Conservation (phyloP, 2,329 filamentous ascomycete genomes). For the Aspergillus melleus region DNA sequence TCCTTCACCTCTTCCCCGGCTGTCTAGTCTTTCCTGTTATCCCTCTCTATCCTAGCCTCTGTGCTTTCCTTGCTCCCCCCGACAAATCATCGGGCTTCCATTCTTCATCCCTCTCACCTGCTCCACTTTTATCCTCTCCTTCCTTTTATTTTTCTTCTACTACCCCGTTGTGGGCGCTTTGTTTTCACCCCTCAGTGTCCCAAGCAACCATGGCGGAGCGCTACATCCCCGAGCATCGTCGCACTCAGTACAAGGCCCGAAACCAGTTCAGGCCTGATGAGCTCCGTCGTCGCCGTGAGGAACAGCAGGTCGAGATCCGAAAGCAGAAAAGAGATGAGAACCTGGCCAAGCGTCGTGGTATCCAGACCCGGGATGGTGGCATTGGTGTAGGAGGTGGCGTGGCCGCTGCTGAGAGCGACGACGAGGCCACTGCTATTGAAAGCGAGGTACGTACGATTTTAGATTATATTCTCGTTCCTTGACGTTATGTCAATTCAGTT, state of each 20-base stretch:
- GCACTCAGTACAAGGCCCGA: slow-evolving; percentile 99
- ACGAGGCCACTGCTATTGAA: slow-evolving; percentile 93
- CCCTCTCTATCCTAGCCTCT: slow-evolving; percentile 9
- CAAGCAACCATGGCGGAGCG: slow-evolving; percentile 82
- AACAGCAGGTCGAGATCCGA: slow-evolving; percentile 98
- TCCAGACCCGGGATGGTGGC: slow-evolving; percentile 71
- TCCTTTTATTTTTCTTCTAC: slow-evolving; percentile 20
- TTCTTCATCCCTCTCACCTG: slow-evolving; percentile 7
- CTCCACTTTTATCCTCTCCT: slow-evolving; percentile 11
- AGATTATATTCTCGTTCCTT: neutral
- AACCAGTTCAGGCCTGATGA: slow-evolving; percentile 99
- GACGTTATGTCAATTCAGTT: slow-evolving; percentile 21
- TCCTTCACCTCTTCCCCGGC: slow-evolving; percentile 18
- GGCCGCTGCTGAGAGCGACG: slow-evolving; percentile 92
- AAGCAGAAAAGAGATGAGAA: slow-evolving; percentile 99
- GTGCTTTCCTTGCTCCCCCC: slow-evolving; percentile 18
- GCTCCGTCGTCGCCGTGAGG: slow-evolving; percentile 94
- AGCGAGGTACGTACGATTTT: slow-evolving; percentile 72
- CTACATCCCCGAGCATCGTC: slow-evolving; percentile 98
- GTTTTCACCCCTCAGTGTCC: slow-evolving; percentile 28
- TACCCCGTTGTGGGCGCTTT: slow-evolving; percentile 27
- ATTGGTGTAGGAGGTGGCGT: slow-evolving; percentile 61
- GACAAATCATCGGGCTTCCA: slow-evolving; percentile 18
- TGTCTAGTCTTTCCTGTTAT: slow-evolving; percentile 1
- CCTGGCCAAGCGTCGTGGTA: slow-evolving; percentile 95